Evolutionary conservation across 1,284 basidiomycete species (phyloP), one percentile per base, ranked within the genome.

Genomic region (Porphyrellus sp.): DNA sequence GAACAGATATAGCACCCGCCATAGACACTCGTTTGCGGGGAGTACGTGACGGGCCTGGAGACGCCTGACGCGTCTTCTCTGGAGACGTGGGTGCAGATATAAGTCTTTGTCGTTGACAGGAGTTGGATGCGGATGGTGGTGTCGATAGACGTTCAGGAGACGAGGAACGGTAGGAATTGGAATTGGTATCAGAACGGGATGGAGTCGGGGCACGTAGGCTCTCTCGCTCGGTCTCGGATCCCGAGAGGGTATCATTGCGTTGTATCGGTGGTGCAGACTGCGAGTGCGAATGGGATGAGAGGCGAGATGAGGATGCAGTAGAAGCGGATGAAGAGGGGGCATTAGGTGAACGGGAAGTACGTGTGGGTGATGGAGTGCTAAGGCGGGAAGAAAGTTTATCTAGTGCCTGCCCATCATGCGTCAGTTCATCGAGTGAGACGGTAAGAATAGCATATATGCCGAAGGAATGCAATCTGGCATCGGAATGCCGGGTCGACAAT

Each of bases 151-250:
- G 62, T 51, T 74, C 76, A 31, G 77, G 72, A 18, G 74, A 75
- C 11, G 74, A 75, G 8, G 72, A 68, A 18, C 63, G 65, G 45
- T 68, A 67, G 12, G 70, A 71, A 51, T 71, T 55, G 21, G 58
- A 65, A 54, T 69, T 61, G 15, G 73, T 66, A 18, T 63, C 63
- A 11, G 67, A 69, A 48, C 58, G 62, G n/a, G 70, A 54, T 57
- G 64, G 57, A 37, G 55, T 70, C 41, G 63, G 70, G 18, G 63
- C 64, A 46, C 70, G 69, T 43, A 71, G 63, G 50, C 77, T 77
- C 68, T 89, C 87, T 31, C 85, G 79, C 68, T 89, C 86, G 0
- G 86, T 89, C 65, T 89, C 87, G 3, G 86, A 89, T 35, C 86
- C 87, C 23, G 86, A 89, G 44, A 77, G 78, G n/a, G 67, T 62